phyloP scores from a whole-genome alignment of 2,329 filamentous ascomycete genomes.

The Penicillium sp. region DNA sequence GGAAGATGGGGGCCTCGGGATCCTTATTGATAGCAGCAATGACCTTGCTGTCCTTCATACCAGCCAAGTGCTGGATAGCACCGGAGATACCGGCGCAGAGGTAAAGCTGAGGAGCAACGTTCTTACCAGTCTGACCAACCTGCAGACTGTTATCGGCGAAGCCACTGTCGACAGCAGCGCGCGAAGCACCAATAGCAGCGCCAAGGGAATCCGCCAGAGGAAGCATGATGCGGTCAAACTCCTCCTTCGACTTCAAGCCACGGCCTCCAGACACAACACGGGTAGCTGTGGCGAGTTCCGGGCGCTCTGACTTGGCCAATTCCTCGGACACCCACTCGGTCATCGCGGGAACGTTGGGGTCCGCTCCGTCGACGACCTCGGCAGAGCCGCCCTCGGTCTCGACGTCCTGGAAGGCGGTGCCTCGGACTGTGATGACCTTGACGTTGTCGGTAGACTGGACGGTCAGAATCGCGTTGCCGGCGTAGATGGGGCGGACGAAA shows the following conservation, averaged over 20 bases:
- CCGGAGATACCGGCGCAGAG: constrained; percentile 94
- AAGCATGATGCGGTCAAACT: constrained; percentile 89
- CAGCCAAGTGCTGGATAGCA: constrained; percentile 95
- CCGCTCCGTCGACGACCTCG: constrained; percentile 73
- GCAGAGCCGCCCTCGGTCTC: constrained; percentile 71
- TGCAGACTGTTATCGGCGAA: constrained; percentile 98
- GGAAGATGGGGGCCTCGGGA: constrained; percentile 93
- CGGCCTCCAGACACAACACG: constrained; percentile 91
- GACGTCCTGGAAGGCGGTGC: constrained; percentile 82
- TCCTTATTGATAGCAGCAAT: constrained; percentile 99
- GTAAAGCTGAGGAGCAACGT: constrained; percentile 93
- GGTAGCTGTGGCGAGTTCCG: constrained; percentile 84
- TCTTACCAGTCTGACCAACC: constrained; percentile 98
- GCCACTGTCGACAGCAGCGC: constrained; percentile 92
- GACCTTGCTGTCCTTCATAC: constrained; percentile 99
- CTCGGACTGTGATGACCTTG: constrained; percentile 89
- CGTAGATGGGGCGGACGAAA: constrained; percentile 95
- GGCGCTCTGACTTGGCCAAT: constrained; percentile 87
- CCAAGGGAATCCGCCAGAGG: constrained; percentile 89
- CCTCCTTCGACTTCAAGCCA: constrained; percentile 95
- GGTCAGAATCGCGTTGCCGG: constrained; percentile 93
- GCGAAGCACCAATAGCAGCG: constrained; percentile 91
- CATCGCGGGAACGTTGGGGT: constrained; percentile 70
- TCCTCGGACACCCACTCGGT: constrained; percentile 95
- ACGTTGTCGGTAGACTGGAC: constrained; percentile 83